These are phyloP conservation scores for Saraca asoca DNA, from an alignment of 331 rosid genomes.

Conservation along the genomic window DNA sequence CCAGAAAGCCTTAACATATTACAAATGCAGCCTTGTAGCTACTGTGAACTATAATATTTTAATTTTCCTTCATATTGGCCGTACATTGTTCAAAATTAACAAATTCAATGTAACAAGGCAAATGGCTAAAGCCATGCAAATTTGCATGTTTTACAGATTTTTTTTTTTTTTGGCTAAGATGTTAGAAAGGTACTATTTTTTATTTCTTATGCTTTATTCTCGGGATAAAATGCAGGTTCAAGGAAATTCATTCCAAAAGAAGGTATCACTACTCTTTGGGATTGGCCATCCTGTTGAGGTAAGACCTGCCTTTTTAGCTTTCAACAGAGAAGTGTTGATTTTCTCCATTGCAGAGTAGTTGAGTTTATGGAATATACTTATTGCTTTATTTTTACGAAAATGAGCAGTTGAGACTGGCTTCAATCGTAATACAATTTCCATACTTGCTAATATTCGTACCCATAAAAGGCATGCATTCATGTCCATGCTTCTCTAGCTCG, in stretches of 20 bases:
- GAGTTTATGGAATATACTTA: conserved; percentile 1
- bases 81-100: conserved; percentile 15
- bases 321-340: conserved; percentile 5
- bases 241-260: conserved; percentile 97
- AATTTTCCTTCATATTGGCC: neutral
- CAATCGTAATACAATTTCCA: conserved; percentile 5
- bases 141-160: neutral
- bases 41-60: too few species aligned
- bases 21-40: too few species aligned
- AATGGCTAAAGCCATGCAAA: conserved; percentile 20
- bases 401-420: conserved; percentile 23
- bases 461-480: neutral
- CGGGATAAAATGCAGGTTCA: conserved; percentile 62
- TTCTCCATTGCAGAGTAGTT: conserved; percentile 10
- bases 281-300: conserved; percentile 84
- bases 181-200: neutral
- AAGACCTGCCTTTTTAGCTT: conserved; percentile 30
- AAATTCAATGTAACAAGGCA: neutral
- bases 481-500: conserved; percentile 2
- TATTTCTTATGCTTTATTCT: conserved; percentile 27
- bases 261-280: conserved; percentile 71
- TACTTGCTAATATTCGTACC: conserved; percentile 16
- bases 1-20: too few species aligned
- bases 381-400: conserved; percentile 7
- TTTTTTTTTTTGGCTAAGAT: too few species aligned